phyloP scores from a whole-genome alignment of 2,329 filamentous ascomycete genomes.

The Thielaviopsis punctulata region DNA sequence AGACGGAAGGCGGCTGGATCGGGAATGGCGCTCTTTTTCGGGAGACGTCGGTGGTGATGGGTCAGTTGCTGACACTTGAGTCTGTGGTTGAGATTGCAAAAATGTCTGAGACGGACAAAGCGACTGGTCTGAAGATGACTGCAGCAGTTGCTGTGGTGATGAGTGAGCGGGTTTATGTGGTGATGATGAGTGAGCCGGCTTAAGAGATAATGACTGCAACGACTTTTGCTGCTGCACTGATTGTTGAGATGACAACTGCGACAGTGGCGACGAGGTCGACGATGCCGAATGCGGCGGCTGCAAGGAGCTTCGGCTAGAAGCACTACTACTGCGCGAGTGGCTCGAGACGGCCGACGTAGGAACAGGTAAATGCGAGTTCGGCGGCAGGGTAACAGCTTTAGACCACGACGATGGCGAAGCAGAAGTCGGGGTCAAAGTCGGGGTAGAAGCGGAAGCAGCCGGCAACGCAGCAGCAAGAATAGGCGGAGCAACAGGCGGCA shows the following conservation, averaged over 20 bases:
- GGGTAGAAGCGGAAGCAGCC: background rate
- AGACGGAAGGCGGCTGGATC: conserved; percentile 15
- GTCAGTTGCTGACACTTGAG: background rate
- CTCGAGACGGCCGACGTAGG: background rate
- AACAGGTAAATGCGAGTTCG: background rate
- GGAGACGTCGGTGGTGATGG: conserved; percentile 9
- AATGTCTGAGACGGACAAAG: conserved; percentile 9
- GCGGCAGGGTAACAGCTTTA: background rate
- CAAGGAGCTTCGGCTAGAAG: background rate
- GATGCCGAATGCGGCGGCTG: background rate
- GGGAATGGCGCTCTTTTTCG: conserved; percentile 1
- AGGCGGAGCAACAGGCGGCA: conserved; percentile 4
- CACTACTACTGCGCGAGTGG: background rate
- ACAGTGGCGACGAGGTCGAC: background rate
- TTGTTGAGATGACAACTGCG: background rate
- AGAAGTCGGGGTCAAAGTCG: background rate
- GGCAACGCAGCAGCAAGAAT: conserved; percentile 1
- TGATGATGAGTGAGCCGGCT: background rate
- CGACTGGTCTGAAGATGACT: conserved; percentile 6
- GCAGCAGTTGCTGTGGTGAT: too few relatives aligned
- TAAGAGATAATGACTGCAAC: background rate
- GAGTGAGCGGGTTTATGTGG: too few relatives aligned
- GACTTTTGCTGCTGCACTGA: background rate
- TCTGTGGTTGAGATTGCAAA: conserved; percentile 1
- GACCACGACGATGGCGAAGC: conserved; percentile 1